Evolutionary conservation across 192 early-diverging fungal species (phyloP).

Genomic region (Podila horticola): DNA sequence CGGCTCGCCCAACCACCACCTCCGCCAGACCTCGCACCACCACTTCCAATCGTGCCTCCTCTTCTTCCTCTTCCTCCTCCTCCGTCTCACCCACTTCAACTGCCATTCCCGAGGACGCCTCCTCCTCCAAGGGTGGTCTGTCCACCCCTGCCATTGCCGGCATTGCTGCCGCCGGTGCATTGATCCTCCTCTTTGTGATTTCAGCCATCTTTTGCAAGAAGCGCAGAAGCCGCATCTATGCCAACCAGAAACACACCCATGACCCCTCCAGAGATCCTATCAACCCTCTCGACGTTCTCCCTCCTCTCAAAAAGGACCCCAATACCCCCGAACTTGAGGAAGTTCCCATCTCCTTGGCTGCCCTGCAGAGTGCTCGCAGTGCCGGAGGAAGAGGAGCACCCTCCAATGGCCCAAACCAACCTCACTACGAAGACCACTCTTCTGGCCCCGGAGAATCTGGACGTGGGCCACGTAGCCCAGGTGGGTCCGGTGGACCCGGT

Average conservation of each 20-base stretch:
- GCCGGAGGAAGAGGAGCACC: background rate
- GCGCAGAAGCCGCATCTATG: constrained; percentile 12
- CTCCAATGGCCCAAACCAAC: background rate
- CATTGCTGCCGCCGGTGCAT: constrained; percentile 35
- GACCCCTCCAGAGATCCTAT: constrained; percentile 47
- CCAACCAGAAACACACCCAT: constrained; percentile 6
- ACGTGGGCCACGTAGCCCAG: background rate
- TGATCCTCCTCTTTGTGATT: constrained; percentile 32
- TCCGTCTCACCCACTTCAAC: constrained; percentile 5
- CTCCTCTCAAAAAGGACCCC: constrained; percentile 6
- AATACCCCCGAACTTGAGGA: background rate
- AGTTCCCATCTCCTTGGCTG: background rate
- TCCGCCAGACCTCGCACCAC: background rate
- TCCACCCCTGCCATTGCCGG: constrained; percentile 36
- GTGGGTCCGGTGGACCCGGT: constrained; percentile 8
- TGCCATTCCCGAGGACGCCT: background rate
- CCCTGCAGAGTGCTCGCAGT: background rate
- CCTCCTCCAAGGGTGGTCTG: constrained; percentile 7
- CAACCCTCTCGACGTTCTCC: constrained; percentile 40
- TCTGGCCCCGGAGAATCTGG: background rate
- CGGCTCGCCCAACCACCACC: background rate
- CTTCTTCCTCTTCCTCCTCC: background rate
- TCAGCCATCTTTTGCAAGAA: constrained; percentile 33
- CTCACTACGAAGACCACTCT: background rate
- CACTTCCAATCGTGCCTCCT: background rate